Percentiles rank a stretch among this genome's conserved stretches.
Evolutionary conservation across 75 land plant genomes (phyloP).

Genomic region (Cupressus sempervirens): DNA sequence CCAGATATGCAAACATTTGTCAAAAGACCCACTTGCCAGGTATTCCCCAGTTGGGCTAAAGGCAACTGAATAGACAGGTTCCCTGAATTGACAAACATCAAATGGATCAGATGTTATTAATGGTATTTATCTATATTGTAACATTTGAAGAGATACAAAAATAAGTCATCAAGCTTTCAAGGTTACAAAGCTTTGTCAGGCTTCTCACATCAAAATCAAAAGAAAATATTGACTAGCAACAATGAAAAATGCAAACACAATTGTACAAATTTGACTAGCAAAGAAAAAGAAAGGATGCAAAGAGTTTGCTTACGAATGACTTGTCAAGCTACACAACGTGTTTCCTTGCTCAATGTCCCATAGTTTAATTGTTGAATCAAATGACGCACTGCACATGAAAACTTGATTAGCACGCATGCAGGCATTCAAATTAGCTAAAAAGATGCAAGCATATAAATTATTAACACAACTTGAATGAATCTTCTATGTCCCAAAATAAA

Average conservation of each 20-base stretch:
- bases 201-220: not conserved
- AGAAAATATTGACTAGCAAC: not conserved
- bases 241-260: not conserved
- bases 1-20: slow-evolving; percentile 86
- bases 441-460: not conserved
- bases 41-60: slow-evolving; percentile 94
- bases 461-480: not conserved
- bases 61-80: slow-evolving; percentile 90
- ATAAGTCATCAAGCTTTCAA: not conserved
- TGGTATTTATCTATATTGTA: not conserved
- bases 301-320: slow-evolving; percentile 55
- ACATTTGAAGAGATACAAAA: not conserved
- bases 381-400: slow-evolving; percentile 78
- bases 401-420: not conserved
- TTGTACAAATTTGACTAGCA: not conserved
- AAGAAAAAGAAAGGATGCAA: not conserved
- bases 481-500: not conserved
- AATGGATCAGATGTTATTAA: not conserved
- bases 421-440: not conserved
- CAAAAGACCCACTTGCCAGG: slow-evolving; percentile 93
- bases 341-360: slow-evolving; percentile 87
- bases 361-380: slow-evolving; percentile 91
- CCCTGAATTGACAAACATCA: slow-evolving; percentile 43
- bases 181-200: not conserved
- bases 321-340: slow-evolving; percentile 70